Percentiles rank a stretch among this genome's conserved stretches.
These are phyloP conservation scores for Austroboletus novae-zelandiae DNA, from an alignment of 1,284 basidiomycete genomes.

Conservation along the genomic window DNA sequence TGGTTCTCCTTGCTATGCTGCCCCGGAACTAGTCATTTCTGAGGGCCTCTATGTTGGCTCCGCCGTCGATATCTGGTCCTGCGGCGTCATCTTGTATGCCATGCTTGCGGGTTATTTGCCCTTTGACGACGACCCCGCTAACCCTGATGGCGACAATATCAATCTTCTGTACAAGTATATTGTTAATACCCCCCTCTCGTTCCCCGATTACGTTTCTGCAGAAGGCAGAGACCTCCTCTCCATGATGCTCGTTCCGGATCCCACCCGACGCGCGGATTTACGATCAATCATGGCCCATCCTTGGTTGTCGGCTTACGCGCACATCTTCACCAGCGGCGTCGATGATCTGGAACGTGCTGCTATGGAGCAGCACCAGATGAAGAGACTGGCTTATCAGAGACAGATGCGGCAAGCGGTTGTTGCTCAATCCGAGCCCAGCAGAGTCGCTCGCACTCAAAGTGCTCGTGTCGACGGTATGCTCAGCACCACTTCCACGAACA, in stretches of 20 bases:
- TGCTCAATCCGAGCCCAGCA: slow-evolving; percentile 31
- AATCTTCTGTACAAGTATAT: slow-evolving; percentile 99
- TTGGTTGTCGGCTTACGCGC: slow-evolving; percentile 74
- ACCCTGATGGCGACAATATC: slow-evolving; percentile 99
- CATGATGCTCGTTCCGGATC: slow-evolving; percentile 88
- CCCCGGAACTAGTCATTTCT: slow-evolving; percentile 98
- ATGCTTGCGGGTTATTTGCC: slow-evolving; percentile 99
- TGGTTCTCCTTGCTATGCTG: slow-evolving; percentile 97
- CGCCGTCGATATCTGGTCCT: slow-evolving; percentile 99
- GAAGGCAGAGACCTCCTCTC: slow-evolving; percentile 74
- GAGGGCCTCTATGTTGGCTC: slow-evolving; percentile 97
- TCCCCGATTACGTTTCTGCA: slow-evolving; percentile 88
- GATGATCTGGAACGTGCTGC: slow-evolving; percentile 79
- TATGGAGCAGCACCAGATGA: slow-evolving; percentile 82
- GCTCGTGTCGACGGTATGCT: slow-evolving; percentile 42
- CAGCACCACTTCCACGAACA: slow-evolving; percentile 22
- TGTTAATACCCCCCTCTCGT: slow-evolving; percentile 91
- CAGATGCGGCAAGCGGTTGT: slow-evolving; percentile 60
- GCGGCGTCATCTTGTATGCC: slow-evolving; percentile 98
- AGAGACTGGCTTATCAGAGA: slow-evolving; percentile 76
- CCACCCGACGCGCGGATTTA: slow-evolving; percentile 71
- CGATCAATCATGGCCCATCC: slow-evolving; percentile 77
- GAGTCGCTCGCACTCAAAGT: slow-evolving; percentile 46
- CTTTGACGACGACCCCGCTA: slow-evolving; percentile 99
- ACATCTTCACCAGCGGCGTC: slow-evolving; percentile 68